Conservation (phyloP, 1,284 basidiomycete species). For the Fistulinella cinereoalba region DNA sequence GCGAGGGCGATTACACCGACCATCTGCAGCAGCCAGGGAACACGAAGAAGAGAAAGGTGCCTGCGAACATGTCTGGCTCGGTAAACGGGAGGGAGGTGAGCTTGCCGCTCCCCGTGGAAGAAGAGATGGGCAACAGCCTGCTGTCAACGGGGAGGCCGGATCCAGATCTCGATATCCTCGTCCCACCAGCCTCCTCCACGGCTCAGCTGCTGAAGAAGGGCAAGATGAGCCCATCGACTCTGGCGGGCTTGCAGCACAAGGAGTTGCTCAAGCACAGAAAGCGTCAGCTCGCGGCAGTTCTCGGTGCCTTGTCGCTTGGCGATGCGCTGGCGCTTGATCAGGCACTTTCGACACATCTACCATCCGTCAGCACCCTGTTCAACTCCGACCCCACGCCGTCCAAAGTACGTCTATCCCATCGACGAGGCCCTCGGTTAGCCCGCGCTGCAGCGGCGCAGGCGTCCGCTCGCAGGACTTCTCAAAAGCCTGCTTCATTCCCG, state of each 20-base stretch:
- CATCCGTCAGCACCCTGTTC: slow-evolving; percentile 39
- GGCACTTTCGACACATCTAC: slow-evolving; percentile 62
- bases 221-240: slow-evolving; percentile 55
- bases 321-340: slow-evolving; percentile 72
- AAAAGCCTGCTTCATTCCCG: slow-evolving; percentile 42
- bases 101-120: slow-evolving; percentile 25
- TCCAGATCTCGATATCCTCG: slow-evolving; percentile 21
- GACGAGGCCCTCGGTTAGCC: slow-evolving; percentile 42
- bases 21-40: slow-evolving; percentile 74
- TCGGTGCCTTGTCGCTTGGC: slow-evolving; percentile 59
- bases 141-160: slow-evolving; percentile 18
- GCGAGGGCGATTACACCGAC: slow-evolving; percentile 57
- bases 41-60: slow-evolving; percentile 82
- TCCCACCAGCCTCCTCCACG: slow-evolving; percentile 17
- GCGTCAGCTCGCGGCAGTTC: slow-evolving; percentile 62
- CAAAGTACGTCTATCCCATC: slow-evolving; percentile 31
- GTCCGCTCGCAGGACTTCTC: slow-evolving; percentile 23
- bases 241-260: slow-evolving; percentile 71
- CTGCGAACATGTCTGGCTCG: slow-evolving; percentile 45
- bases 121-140: slow-evolving; percentile 19
- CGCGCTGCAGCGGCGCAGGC: slow-evolving; percentile 36
- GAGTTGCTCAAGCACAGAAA: slow-evolving; percentile 66
- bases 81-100: slow-evolving; percentile 32
- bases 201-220: slow-evolving; percentile 39
- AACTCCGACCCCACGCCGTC: slow-evolving; percentile 33